phyloP scores from a whole-genome alignment of 345 rosid species.

The Eutrema heterophyllum region DNA sequence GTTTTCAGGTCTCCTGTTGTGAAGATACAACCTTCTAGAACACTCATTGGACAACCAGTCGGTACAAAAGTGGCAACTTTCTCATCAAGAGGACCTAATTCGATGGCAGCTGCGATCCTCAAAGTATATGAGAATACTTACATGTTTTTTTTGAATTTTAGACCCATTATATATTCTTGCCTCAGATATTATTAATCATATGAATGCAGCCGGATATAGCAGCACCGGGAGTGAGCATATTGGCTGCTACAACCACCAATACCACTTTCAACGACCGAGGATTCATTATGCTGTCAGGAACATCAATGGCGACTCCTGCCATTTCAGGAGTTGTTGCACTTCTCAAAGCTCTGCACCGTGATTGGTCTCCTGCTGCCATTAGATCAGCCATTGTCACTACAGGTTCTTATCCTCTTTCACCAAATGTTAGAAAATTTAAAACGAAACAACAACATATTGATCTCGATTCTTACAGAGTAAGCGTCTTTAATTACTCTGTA shows the following conservation, averaged over 20 bases:
- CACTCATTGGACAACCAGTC: slow-evolving; percentile 1
- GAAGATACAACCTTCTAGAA: slow-evolving; percentile 15
- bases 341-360: too few relatives aligned
- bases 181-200: too few relatives aligned
- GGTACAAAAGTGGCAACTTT: slow-evolving; percentile 20
- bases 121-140: background rate
- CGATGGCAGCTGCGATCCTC: slow-evolving; percentile 1
- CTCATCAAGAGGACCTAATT: slow-evolving; percentile 52
- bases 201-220: slow-evolving; percentile 33
- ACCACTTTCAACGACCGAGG: background rate
- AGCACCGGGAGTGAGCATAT: slow-evolving; percentile 36
- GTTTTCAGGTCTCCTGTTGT: slow-evolving; percentile 13
- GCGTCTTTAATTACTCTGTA: too few relatives aligned
- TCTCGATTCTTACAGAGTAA: too few relatives aligned
- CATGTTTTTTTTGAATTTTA: too few relatives aligned
- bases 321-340: background rate
- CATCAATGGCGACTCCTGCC: slow-evolving; percentile 35
- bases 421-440: too few relatives aligned
- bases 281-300: slow-evolving; percentile 21
- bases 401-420: too few relatives aligned
- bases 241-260: slow-evolving; percentile 31
- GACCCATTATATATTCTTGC: too few relatives aligned
- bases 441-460: too few relatives aligned
- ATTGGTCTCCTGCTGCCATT: too few relatives aligned
- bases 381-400: background rate